Evolutionary conservation across 345 rosid genomes (phyloP).

Genomic region (Gossypium anomalum): DNA sequence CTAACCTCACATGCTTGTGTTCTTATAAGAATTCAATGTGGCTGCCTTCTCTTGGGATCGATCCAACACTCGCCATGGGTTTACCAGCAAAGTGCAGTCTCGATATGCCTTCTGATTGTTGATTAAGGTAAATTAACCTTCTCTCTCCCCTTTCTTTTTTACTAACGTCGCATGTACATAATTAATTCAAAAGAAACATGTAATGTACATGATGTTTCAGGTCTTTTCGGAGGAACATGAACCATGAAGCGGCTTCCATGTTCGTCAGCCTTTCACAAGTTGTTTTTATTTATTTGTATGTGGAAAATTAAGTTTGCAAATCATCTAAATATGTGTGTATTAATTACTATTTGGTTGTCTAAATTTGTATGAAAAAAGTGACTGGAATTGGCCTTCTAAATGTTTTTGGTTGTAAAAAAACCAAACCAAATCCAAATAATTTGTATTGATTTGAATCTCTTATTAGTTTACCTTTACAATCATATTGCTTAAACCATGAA

Average conservation of each 20-base stretch:
- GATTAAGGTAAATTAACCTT: slow-evolving; percentile 2
- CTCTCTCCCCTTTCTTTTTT: background rate
- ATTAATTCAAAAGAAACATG: no score
- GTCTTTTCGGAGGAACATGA: background rate
- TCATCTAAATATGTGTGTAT: background rate
- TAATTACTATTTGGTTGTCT: background rate
- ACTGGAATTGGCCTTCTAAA: background rate
- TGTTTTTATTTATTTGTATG: background rate
- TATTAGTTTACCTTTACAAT: no score
- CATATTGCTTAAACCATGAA: no score
- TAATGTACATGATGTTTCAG: background rate
- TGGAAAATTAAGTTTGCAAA: background rate
- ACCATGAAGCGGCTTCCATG: background rate
- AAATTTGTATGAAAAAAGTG: background rate
- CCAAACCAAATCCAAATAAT: no score
- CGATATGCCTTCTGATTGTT: slow-evolving; percentile 27
- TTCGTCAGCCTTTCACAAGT: background rate
- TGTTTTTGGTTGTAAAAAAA: no score
- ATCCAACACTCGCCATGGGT: slow-evolving; percentile 54
- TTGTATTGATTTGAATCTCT: no score
- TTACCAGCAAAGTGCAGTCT: slow-evolving; percentile 49
- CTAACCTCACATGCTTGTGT: slow-evolving; percentile 58
- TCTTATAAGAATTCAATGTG: slow-evolving; percentile 44
- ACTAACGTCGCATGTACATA: background rate
- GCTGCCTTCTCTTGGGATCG: slow-evolving; percentile 62